phyloP scores from a whole-genome alignment of 2,329 filamentous ascomycete species.

The Aspergillus ibericus region DNA sequence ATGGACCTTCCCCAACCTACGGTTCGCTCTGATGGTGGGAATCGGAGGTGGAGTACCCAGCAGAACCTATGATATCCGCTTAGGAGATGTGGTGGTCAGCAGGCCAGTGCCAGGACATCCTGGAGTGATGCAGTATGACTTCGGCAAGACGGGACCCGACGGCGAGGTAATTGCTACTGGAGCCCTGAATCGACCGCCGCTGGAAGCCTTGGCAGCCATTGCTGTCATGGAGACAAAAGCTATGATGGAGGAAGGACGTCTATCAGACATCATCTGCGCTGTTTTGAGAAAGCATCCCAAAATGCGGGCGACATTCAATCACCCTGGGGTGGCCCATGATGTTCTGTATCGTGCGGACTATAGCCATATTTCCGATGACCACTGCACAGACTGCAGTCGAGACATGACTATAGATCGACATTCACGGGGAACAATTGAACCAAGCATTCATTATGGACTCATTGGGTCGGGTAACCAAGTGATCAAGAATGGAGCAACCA shows the following conservation, averaged over 20 bases:
- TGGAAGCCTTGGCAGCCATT: constrained; percentile 13
- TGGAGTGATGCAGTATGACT: constrained; percentile 33
- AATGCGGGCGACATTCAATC: constrained; percentile 6
- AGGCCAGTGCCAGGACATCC: constrained; percentile 12
- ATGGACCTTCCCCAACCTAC: constrained; percentile 25
- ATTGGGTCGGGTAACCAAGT: constrained; percentile 30
- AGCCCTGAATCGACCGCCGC: constrained; percentile 14
- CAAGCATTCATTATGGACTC: constrained; percentile 24
- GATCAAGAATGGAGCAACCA: constrained; percentile 19
- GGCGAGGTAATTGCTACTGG: constrained; percentile 23
- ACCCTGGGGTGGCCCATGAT: neutral
- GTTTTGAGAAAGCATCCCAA: neutral
- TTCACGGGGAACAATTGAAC: constrained; percentile 7
- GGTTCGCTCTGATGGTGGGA: constrained; percentile 29
- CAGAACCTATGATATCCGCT: constrained; percentile 22
- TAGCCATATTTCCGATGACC: neutral
- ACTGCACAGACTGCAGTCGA: neutral
- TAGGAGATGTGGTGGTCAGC: constrained; percentile 34
- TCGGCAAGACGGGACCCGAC: constrained; percentile 23
- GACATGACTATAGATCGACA: neutral
- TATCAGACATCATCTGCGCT: too few relatives aligned
- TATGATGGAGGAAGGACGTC: too few relatives aligned
- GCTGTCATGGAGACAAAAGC: neutral
- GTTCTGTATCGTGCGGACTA: neutral
- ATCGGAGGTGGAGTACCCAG: constrained; percentile 32